Percentiles rank a stretch among this genome's conserved stretches.
Conservation (phyloP, 2,329 filamentous ascomycete genomes). For the Alternaria consortialis region DNA sequence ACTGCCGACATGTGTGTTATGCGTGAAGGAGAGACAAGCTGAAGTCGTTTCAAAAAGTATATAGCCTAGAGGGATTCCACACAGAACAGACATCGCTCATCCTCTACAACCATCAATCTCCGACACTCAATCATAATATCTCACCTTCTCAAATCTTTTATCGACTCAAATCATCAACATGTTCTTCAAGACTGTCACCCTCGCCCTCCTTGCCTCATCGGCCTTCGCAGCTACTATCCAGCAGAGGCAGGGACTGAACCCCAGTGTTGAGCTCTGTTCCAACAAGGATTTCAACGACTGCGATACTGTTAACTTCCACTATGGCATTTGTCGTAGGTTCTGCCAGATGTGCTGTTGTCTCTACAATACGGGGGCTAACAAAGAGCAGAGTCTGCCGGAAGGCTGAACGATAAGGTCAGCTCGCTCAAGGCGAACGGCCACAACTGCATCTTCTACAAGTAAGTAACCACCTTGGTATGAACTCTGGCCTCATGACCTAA, state of each 20-base stretch:
- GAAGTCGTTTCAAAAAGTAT: background rate
- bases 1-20: background rate
- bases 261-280: background rate
- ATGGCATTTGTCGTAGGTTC: background rate
- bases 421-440: background rate
- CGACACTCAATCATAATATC: background rate
- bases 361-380: background rate
- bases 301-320: background rate
- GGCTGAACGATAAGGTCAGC: background rate
- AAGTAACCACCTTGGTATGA: background rate
- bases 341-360: background rate
- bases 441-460: background rate
- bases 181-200: background rate
- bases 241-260: background rate
- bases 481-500: background rate
- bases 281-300: background rate
- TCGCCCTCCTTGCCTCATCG: background rate
- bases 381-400: background rate
- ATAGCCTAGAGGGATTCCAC: background rate
- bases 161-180: background rate
- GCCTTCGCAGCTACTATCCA: background rate
- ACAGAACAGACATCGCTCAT: background rate
- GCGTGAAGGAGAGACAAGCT: rapidly evolving
- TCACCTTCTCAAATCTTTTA: background rate
- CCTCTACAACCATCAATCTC: background rate